Conservation (phyloP, 2,329 filamentous ascomycete genomes). For the Monosporascus sp. region DNA sequence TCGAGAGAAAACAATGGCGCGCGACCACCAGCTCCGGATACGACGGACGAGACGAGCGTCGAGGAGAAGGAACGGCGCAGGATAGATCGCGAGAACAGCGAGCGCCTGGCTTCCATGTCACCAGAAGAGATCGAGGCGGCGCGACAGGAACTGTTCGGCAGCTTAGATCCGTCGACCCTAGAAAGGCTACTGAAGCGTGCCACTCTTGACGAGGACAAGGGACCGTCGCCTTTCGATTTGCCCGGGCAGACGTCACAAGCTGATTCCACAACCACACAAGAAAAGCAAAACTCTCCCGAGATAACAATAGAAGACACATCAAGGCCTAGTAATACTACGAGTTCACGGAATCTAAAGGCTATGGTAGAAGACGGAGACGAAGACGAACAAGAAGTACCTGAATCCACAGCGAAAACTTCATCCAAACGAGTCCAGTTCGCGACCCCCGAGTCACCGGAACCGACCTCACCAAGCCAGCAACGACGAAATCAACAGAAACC, state of each 20-base stretch:
- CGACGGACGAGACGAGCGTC: conserved; percentile 15
- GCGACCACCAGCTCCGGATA: conserved; percentile 7
- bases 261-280: conserved; percentile 1
- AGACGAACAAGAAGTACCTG: conserved; percentile 5
- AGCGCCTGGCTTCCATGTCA: conserved; percentile 72
- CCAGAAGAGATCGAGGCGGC: conserved; percentile 75
- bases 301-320: conserved; percentile 20
- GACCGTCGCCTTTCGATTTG: conserved; percentile 38
- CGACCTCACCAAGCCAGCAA: neutral
- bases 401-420: neutral
- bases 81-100: conserved; percentile 80
- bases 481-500: neutral
- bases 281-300: conserved; percentile 8
- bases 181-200: conserved; percentile 71
- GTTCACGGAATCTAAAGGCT: conserved; percentile 5
- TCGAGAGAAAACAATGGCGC: conserved; percentile 11
- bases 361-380: conserved; percentile 14
- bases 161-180: conserved; percentile 68
- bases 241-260: conserved; percentile 9
- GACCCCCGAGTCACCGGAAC: conserved; percentile 1
- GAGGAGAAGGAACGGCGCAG: conserved; percentile 56
- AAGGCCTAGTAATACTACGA: conserved; percentile 1
- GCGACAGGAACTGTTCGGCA: conserved; percentile 71
- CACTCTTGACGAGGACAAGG: conserved; percentile 61
- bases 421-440: neutral